Evolutionary conservation across 192 early-diverging fungal species (phyloP).

Genomic region (Paraglomus occultum): DNA sequence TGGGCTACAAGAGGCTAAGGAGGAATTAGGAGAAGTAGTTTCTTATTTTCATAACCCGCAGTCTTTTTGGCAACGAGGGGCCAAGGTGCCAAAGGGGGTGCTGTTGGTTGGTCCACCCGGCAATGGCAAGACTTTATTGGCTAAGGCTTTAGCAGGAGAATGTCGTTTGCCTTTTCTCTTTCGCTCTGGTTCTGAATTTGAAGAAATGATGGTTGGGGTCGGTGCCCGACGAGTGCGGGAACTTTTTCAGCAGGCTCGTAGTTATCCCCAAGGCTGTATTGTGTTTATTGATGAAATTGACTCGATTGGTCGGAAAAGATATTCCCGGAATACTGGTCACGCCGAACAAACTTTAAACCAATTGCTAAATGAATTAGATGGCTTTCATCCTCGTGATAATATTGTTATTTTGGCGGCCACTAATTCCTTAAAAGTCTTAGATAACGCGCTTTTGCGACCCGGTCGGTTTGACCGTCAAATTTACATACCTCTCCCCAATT

Average conservation of each 20-base stretch:
- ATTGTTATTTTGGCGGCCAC: conserved; percentile 84
- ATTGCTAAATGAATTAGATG: conserved; percentile 88
- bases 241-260: conserved; percentile 76
- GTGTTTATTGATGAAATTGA: conserved; percentile 98
- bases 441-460: conserved; percentile 78
- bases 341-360: conserved; percentile 61
- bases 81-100: conserved; percentile 80
- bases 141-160: conserved; percentile 77
- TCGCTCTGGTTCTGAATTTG: conserved; percentile 73
- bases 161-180: conserved; percentile 71
- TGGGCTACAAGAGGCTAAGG: conserved; percentile 84
- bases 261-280: conserved; percentile 68
- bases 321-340: conserved; percentile 49
- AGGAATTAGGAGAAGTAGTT: conserved; percentile 80
- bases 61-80: conserved; percentile 71
- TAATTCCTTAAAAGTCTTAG: conserved; percentile 81
- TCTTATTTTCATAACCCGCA: conserved; percentile 74
- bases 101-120: conserved; percentile 95
- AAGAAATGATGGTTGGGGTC: conserved; percentile 79
- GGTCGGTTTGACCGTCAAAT: conserved; percentile 80
- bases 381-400: conserved; percentile 66
- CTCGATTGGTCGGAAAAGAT: conserved; percentile 86
- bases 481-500: conserved; percentile 51
- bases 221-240: conserved; percentile 75
- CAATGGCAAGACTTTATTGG: conserved; percentile 95